phyloP scores from a whole-genome alignment of 1,139 yeast genomes.

The Geotrichum cucujoidarum region DNA sequence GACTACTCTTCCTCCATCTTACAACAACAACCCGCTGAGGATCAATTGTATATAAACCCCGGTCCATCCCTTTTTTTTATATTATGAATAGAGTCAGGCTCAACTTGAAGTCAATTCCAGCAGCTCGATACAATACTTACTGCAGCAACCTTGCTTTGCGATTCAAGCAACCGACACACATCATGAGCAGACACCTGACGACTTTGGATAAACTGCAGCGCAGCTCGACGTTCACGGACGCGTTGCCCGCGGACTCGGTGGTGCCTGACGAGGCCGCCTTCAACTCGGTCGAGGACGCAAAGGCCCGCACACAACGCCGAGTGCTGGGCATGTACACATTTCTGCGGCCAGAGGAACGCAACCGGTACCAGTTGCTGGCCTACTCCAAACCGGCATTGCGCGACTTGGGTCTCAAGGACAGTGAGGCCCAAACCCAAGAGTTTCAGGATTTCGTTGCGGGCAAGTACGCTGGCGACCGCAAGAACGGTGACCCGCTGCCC shows the following conservation, averaged over 20 bases:
- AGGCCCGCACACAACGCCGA: constrained; percentile 63
- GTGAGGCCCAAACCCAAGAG: constrained; percentile 41
- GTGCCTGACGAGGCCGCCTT: constrained; percentile 53
- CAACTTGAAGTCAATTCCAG: neutral
- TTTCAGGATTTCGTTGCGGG: constrained; percentile 63
- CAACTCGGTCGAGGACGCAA: constrained; percentile 36
- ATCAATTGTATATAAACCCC: too few species aligned
- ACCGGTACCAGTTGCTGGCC: constrained; percentile 48
- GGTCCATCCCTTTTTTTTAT: neutral
- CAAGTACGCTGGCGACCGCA: constrained; percentile 31
- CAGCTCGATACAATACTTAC: neutral
- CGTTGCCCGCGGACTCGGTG: constrained; percentile 54
- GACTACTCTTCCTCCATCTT: too few species aligned
- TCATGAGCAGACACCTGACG: constrained; percentile 14
- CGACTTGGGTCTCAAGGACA: constrained; percentile 51
- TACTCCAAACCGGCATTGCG: constrained; percentile 57
- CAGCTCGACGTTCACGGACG: constrained; percentile 47
- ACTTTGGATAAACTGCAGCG: constrained; percentile 32
- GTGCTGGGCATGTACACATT: constrained; percentile 49
- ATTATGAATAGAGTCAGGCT: neutral
- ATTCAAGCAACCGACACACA: neutral
- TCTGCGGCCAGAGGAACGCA: constrained; percentile 39
- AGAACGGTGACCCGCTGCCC: constrained; percentile 51
- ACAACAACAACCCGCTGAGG: too few species aligned
- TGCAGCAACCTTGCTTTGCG: too few species aligned